Conservation (phyloP, 2,329 filamentous ascomycete genomes). For the Cladosporium halotolerans region DNA sequence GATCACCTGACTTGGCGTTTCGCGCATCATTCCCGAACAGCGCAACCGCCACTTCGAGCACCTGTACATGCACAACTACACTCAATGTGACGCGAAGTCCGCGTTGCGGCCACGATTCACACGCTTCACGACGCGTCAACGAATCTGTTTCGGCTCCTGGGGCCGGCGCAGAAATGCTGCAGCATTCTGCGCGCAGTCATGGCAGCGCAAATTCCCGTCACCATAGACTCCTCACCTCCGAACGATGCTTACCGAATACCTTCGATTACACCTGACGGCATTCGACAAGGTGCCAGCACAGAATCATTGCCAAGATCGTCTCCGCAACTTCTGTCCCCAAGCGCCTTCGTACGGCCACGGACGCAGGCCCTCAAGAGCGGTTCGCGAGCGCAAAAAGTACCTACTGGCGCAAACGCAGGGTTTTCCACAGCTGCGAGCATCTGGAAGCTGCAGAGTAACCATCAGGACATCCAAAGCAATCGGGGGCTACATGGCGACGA, state of each 20-base stretch:
- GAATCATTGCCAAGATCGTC: not conserved
- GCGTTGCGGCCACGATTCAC: not conserved
- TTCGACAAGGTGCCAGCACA: not conserved
- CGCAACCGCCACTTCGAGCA: not conserved
- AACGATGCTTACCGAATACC: constrained; percentile 14
- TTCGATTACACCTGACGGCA: constrained; percentile 16
- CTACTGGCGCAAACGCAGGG: constrained; percentile 12
- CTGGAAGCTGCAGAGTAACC: constrained; percentile 9
- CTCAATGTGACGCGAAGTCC: not conserved
- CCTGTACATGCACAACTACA: not conserved
- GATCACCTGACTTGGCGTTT: not conserved
- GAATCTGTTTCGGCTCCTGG: constrained; percentile 6
- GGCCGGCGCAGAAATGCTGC: constrained; percentile 13
- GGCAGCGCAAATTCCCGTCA: constrained; percentile 19
- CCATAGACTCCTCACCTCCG: constrained; percentile 21
- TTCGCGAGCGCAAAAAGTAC: constrained; percentile 11
- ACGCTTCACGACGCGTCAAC: not conserved
- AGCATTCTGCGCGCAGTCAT: constrained; percentile 12
- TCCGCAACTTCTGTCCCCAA: constrained; percentile 4
- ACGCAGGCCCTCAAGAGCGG: constrained; percentile 9
- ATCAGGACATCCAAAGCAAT: not conserved
- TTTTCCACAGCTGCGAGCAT: constrained; percentile 16
- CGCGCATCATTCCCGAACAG: not conserved
- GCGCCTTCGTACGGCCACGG: constrained; percentile 5
- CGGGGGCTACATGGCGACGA: too few species aligned